These are phyloP conservation scores for Miscanthus lutarioriparius DNA, from an alignment of 176 grass and related monocot species.

Conservation along the genomic window DNA sequence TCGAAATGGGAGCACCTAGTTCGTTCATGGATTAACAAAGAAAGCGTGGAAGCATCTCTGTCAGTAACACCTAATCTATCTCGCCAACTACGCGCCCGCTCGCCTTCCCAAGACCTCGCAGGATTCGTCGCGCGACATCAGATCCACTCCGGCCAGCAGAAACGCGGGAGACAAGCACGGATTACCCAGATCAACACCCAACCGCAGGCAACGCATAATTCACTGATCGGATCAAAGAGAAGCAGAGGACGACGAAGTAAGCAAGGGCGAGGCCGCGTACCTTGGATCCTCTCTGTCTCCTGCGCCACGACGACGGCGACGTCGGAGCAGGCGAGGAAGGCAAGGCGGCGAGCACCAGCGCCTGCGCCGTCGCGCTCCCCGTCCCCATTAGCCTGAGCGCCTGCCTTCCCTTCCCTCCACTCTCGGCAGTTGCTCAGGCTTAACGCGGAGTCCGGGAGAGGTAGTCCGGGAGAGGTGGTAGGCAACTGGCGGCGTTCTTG, in stretches of 20 bases:
- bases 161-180: neutral
- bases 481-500: neutral
- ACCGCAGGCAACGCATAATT: neutral
- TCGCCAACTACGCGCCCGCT: neutral
- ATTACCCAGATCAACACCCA: neutral
- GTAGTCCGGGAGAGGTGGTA: neutral
- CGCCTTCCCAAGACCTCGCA: neutral
- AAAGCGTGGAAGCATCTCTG: neutral
- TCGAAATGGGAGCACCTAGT: neutral
- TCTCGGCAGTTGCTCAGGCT: neutral
- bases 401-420: neutral
- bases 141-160: neutral
- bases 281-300: slow-evolving; percentile 60
- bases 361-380: slow-evolving; percentile 19
- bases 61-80: neutral
- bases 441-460: neutral
- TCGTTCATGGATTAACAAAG: neutral
- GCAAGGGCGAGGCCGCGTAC: neutral
- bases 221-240: neutral
- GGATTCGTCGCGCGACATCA: neutral
- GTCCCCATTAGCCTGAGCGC: neutral
- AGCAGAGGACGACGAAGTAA: too few species aligned
- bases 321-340: slow-evolving; percentile 21
- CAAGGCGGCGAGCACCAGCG: slow-evolving; percentile 29
- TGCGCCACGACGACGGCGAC: slow-evolving; percentile 26